phyloP scores from a whole-genome alignment of 805 yeast genomes.

The Ogataea minuta region DNA sequence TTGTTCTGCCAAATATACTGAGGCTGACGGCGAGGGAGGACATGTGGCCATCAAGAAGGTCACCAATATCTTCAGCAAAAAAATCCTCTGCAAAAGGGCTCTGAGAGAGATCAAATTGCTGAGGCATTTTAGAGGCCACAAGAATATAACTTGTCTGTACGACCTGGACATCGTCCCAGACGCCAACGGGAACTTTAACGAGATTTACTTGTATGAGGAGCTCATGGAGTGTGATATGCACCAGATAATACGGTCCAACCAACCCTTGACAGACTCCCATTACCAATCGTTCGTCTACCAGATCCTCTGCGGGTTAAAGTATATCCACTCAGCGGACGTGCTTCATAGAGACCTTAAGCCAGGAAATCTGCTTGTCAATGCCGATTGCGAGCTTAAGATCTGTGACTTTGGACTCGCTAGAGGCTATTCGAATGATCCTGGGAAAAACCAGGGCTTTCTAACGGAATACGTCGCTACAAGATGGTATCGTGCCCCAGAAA shows the following conservation, averaged over 20 bases:
- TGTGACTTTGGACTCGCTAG: constrained; percentile 97
- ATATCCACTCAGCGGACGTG: constrained; percentile 94
- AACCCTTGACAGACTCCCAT: constrained; percentile 90
- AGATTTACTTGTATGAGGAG: constrained; percentile 90
- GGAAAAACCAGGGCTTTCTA: constrained; percentile 85
- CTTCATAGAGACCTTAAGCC: constrained; percentile 95
- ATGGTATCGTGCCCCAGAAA: constrained; percentile 99
- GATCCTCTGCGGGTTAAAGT: constrained; percentile 87
- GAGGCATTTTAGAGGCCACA: constrained; percentile 93
- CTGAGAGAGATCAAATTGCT: constrained; percentile 85
- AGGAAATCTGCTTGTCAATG: constrained; percentile 87
- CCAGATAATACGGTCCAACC: constrained; percentile 92
- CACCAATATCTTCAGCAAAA: constrained; percentile 89
- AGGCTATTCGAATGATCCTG: constrained; percentile 80
- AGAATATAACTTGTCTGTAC: constrained; percentile 91
- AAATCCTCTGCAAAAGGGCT: constrained; percentile 88
- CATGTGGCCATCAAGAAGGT: constrained; percentile 94
- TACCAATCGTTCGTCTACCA: constrained; percentile 92
- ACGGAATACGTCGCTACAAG: constrained; percentile 98
- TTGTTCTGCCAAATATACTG: constrained; percentile 85
- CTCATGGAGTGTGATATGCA: constrained; percentile 99
- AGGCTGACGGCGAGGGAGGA: constrained; percentile 71
- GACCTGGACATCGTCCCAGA: constrained; percentile 90
- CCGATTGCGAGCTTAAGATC: constrained; percentile 93
- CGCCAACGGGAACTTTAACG: constrained; percentile 71